phyloP scores from a whole-genome alignment of 176 grass and related monocot genomes.

The Rhynchospora pubera region DNA sequence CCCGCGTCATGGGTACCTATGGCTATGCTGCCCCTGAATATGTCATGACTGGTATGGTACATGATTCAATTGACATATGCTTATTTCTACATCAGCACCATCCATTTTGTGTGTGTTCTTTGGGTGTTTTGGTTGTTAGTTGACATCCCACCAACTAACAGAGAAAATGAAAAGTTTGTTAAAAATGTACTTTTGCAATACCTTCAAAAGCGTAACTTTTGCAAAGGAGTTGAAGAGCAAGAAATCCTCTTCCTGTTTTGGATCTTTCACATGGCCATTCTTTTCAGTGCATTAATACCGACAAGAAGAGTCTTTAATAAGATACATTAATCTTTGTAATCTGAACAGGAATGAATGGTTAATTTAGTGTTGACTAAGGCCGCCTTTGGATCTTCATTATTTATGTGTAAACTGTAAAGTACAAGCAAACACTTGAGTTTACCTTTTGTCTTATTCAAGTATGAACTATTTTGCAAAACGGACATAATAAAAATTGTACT shows the following conservation, averaged over 20 bases:
- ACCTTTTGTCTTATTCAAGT: neutral
- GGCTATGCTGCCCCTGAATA: conserved; percentile 99
- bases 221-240: neutral
- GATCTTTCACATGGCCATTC: neutral
- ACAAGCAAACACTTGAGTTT: neutral
- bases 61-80: neutral
- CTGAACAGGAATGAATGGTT: neutral
- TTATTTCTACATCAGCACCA: neutral
- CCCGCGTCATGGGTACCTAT: conserved; percentile 95
- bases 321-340: neutral
- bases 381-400: neutral
- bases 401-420: too few relatives aligned
- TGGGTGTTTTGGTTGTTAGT: neutral
- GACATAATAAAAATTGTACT: too few relatives aligned
- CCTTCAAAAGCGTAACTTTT: neutral
- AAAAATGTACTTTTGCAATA: neutral
- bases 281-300: neutral
- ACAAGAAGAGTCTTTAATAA: neutral
- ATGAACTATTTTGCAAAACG: neutral
- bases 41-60: conserved; percentile 89
- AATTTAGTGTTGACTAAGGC: neutral
- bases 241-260: neutral
- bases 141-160: conserved; percentile 4
- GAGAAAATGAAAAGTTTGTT: neutral
- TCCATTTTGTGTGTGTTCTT: neutral